A percentile compares a stretch with the other conserved stretches of the same genome.
phyloP scores from a whole-genome alignment of 768 basidiomycete species.

The Podaxis carcinomalis region DNA sequence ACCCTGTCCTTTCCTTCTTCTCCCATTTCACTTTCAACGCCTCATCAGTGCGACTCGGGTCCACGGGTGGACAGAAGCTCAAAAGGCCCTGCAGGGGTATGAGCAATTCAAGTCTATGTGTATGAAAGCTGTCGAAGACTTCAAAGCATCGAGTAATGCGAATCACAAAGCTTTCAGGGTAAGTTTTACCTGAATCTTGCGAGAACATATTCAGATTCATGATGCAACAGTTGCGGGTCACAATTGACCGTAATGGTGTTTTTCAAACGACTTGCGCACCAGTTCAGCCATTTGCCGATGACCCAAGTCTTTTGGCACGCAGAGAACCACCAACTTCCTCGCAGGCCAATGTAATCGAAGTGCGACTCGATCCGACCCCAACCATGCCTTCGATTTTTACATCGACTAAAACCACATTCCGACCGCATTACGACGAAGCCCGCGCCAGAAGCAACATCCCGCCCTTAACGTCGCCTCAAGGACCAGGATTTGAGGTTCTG shows the following conservation, averaged over 20 bases:
- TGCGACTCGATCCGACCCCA: slow-evolving; percentile 53
- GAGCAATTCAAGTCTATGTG: slow-evolving; percentile 39
- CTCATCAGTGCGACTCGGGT: slow-evolving; percentile 43
- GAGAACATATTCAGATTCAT: background rate
- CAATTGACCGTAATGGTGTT: slow-evolving; percentile 30
- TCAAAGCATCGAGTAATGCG: slow-evolving; percentile 16
- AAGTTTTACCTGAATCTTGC: slow-evolving; percentile 6
- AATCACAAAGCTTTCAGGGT: slow-evolving; percentile 28
- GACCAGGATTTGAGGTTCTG: slow-evolving; percentile 50
- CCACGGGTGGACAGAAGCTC: slow-evolving; percentile 47
- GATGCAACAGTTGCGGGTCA: slow-evolving; percentile 46
- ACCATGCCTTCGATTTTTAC: slow-evolving; percentile 58
- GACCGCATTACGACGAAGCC: slow-evolving; percentile 57
- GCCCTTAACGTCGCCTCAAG: slow-evolving; percentile 23
- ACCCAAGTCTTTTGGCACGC: slow-evolving; percentile 34
- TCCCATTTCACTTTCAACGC: slow-evolving; percentile 58
- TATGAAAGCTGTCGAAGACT: slow-evolving; percentile 33
- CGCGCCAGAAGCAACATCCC: slow-evolving; percentile 51
- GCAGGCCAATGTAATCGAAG: slow-evolving; percentile 26
- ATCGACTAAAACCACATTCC: slow-evolving; percentile 65
- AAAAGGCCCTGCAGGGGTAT: slow-evolving; percentile 31
- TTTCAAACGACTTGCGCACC: slow-evolving; percentile 2
- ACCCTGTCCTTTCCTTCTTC: slow-evolving; percentile 58
- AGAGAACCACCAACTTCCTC: slow-evolving; percentile 28
- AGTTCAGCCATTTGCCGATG: slow-evolving; percentile 26